Evolutionary conservation across 352 stramenopile genomes (phyloP).

Genomic region (Phytophthora pinifolia): DNA sequence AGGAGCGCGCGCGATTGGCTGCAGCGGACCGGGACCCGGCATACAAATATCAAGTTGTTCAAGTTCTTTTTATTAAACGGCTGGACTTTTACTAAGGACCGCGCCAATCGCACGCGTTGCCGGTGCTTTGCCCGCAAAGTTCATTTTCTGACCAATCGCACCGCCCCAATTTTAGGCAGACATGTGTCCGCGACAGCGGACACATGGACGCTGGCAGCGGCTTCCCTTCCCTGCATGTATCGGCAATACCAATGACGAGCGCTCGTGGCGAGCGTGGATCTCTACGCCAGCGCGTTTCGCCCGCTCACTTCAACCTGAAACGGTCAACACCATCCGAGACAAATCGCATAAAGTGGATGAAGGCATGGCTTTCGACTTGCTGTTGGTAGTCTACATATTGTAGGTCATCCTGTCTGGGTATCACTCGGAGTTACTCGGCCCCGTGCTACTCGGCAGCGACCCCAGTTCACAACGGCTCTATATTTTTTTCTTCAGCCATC

Average conservation of each 20-base stretch:
- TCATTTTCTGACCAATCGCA: neutral
- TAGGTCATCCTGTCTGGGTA: no score
- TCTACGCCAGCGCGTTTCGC: neutral
- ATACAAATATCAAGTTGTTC: constrained; percentile 10
- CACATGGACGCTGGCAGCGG: no score
- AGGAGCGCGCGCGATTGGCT: constrained; percentile 13
- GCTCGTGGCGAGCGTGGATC: constrained; percentile 9
- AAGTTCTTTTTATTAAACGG: constrained; percentile 5
- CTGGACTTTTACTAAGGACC: no score
- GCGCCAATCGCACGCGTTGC: neutral
- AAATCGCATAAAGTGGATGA: no score
- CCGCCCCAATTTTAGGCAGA: neutral
- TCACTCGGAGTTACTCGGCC: no score
- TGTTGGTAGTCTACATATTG: no score
- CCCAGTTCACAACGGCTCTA: no score
- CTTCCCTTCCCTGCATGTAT: neutral
- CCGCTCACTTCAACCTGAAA: constrained; percentile 14
- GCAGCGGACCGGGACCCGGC: neutral
- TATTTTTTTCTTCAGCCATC: no score
- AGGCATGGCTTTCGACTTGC: no score
- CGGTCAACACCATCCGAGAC: constrained; percentile 10
- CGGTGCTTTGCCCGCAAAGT: neutral
- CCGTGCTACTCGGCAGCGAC: no score
- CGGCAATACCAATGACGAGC: constrained; percentile 8
- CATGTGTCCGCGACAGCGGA: no score